phyloP scores from a whole-genome alignment of 2,329 filamentous ascomycete species.

The Didymellaceae sp. region DNA sequence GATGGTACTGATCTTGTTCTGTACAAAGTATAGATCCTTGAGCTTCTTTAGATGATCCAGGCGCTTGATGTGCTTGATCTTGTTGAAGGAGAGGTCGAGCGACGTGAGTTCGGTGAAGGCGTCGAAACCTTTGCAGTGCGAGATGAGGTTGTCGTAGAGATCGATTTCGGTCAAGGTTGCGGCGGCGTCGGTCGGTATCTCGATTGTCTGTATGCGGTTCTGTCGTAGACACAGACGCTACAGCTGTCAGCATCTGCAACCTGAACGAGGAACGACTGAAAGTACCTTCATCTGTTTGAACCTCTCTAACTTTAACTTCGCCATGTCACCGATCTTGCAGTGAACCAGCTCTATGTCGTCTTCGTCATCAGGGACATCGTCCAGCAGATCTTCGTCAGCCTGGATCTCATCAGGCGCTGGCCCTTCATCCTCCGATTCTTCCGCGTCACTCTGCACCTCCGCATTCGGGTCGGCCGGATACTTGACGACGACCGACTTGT shows the following conservation, averaged over 20 bases:
- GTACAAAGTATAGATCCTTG: conserved; percentile 87
- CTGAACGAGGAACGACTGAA: neutral
- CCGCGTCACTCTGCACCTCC: conserved; percentile 71
- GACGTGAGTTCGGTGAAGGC: conserved; percentile 75
- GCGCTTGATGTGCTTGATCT: conserved; percentile 97
- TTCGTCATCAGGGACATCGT: conserved; percentile 62
- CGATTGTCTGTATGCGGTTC: conserved; percentile 83
- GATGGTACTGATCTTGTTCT: conserved; percentile 90
- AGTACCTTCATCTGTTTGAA: conserved; percentile 73
- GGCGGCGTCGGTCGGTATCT: conserved; percentile 72
- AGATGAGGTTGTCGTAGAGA: conserved; percentile 94
- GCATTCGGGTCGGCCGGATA: conserved; percentile 64
- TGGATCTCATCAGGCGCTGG: conserved; percentile 45
- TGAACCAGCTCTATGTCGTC: conserved; percentile 84
- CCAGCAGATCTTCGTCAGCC: conserved; percentile 61
- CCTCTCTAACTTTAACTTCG: conserved; percentile 79
- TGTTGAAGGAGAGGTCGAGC: conserved; percentile 96
- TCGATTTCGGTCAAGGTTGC: conserved; percentile 81
- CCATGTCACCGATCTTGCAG: conserved; percentile 79
- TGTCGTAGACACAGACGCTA: conserved; percentile 86
- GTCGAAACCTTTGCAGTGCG: conserved; percentile 84
- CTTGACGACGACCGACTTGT: conserved; percentile 58
- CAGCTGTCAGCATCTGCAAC: conserved; percentile 13
- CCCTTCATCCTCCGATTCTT: conserved; percentile 74
- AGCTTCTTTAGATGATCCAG: conserved; percentile 78